phyloP scores from a whole-genome alignment of 495 filamentous ascomycete species.

The Penicillium canariense region DNA sequence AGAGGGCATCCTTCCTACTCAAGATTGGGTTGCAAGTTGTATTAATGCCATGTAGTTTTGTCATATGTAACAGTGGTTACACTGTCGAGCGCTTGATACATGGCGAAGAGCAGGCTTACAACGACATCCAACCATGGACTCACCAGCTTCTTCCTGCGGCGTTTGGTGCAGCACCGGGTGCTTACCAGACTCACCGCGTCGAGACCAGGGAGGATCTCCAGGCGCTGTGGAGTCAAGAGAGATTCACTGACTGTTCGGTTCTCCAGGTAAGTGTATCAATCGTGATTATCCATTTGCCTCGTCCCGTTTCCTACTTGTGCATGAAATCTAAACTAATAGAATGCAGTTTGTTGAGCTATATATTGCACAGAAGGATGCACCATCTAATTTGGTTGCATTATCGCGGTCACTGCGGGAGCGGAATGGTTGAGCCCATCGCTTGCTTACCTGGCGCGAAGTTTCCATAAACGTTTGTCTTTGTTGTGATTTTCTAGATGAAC shows the following conservation, averaged over 20 bases:
- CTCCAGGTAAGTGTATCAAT: background rate
- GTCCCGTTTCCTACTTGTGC: too few species aligned
- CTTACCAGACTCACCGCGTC: background rate
- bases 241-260: background rate
- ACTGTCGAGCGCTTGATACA: conserved; percentile 52
- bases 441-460: too few species aligned
- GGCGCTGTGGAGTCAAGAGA: background rate
- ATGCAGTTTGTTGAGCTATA: background rate
- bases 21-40: too few species aligned
- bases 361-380: background rate
- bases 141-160: background rate
- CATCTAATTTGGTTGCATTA: background rate
- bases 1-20: too few species aligned
- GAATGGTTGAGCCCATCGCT: too few species aligned
- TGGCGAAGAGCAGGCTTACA: conserved; percentile 46
- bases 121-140: conserved; percentile 35
- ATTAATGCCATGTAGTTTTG: conserved; percentile 39
- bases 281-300: background rate
- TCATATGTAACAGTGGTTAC: conserved; percentile 53
- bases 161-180: background rate
- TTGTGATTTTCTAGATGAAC: too few species aligned
- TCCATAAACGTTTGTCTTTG: too few species aligned
- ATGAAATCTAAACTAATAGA: background rate
- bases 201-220: background rate
- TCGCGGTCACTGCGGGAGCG: too few species aligned